Percentiles rank a stretch among this genome's conserved stretches.
These are phyloP conservation scores for Paraphaeosphaeria sporulosa DNA, from an alignment of 2,329 filamentous ascomycete genomes.

Conservation along the genomic window DNA sequence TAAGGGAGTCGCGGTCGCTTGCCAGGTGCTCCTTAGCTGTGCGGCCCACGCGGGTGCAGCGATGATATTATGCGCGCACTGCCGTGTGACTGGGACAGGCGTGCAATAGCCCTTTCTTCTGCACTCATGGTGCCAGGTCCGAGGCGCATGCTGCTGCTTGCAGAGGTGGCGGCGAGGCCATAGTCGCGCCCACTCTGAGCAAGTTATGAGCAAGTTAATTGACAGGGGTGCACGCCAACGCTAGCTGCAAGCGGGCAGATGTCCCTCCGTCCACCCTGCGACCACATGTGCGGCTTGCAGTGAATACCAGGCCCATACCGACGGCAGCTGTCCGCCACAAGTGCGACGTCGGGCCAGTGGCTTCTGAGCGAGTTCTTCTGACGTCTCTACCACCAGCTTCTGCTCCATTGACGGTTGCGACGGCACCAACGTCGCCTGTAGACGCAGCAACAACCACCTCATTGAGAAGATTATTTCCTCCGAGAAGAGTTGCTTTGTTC, in stretches of 20 bases:
- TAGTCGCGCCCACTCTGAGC: constrained; percentile 6
- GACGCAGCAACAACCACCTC: background rate
- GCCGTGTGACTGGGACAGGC: background rate
- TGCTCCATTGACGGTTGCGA: constrained; percentile 3
- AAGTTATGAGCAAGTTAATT: constrained; percentile 30
- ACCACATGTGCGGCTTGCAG: background rate
- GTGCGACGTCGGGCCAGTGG: constrained; percentile 3
- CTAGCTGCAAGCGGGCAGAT: constrained; percentile 8
- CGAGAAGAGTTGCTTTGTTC: background rate
- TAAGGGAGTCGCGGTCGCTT: constrained; percentile 23
- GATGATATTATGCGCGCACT: background rate
- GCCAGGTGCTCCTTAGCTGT: constrained; percentile 12
- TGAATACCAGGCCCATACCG: constrained; percentile 9
- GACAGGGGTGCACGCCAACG: constrained; percentile 1
- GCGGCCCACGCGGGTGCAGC: background rate
- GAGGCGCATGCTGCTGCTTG: background rate
- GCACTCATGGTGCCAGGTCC: background rate
- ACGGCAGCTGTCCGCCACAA: constrained; percentile 7
- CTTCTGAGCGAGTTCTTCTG: constrained; percentile 16
- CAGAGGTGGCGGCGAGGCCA: background rate
- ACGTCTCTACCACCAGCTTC: constrained; percentile 6
- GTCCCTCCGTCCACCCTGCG: background rate
- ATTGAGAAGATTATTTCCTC: background rate
- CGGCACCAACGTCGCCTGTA: background rate
- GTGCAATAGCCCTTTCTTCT: background rate